These are phyloP conservation scores for Scedosporium dehoogii DNA, from an alignment of 2,329 filamentous ascomycete species.

Conservation along the genomic window DNA sequence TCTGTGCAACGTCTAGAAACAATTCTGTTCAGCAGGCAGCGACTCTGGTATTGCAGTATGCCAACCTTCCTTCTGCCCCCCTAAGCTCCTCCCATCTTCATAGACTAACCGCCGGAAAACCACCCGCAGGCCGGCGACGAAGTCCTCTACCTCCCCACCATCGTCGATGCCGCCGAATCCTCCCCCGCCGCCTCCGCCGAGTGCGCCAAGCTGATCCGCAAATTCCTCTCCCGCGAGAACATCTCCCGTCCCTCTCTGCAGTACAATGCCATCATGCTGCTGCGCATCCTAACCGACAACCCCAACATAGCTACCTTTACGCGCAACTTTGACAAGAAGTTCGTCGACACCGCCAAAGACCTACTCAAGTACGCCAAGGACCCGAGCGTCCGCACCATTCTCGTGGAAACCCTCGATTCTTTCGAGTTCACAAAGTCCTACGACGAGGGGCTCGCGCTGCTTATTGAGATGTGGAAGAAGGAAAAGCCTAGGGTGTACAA, in stretches of 20 bases:
- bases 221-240: constrained; percentile 68
- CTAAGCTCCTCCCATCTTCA: not conserved
- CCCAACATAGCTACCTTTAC: constrained; percentile 76
- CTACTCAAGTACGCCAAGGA: constrained; percentile 64
- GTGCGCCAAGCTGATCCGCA: constrained; percentile 71
- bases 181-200: constrained; percentile 77
- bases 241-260: constrained; percentile 58
- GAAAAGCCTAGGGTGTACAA: constrained; percentile 62
- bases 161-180: constrained; percentile 91
- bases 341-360: constrained; percentile 65
- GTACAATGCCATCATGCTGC: constrained; percentile 94
- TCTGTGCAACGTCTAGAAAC: constrained; percentile 40
- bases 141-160: constrained; percentile 81
- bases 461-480: constrained; percentile 82
- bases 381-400: constrained; percentile 68
- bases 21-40: constrained; percentile 67
- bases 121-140: constrained; percentile 53
- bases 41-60: constrained; percentile 18
- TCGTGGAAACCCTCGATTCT: constrained; percentile 76
- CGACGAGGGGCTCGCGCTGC: constrained; percentile 61
- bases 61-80: constrained; percentile 6
- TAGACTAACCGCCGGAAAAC: constrained; percentile 25
- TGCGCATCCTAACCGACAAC: constrained; percentile 86
- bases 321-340: constrained; percentile 79
- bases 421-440: constrained; percentile 62